Evolutionary conservation across 208 protist species (phyloP).

Genomic region (Acanthamoeba castellanii): DNA sequence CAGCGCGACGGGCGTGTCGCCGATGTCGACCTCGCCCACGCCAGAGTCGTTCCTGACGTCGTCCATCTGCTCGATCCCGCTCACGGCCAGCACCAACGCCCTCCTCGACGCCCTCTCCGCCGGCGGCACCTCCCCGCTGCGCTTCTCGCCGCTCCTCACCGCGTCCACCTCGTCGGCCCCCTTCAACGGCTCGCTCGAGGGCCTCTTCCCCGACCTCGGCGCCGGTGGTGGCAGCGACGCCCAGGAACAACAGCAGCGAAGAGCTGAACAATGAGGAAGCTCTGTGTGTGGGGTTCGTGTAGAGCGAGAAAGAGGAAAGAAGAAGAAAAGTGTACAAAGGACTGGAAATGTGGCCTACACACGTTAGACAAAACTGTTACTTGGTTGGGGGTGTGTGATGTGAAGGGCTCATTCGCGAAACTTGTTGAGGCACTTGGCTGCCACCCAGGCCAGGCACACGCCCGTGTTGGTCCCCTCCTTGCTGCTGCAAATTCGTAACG

Average conservation of each 20-base stretch:
- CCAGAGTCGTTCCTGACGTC: not conserved
- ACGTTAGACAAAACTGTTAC: no score
- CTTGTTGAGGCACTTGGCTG: constrained; percentile 14
- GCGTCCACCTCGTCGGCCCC: not conserved
- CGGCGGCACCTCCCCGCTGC: not conserved
- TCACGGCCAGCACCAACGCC: constrained; percentile 32
- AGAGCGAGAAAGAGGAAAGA: no score
- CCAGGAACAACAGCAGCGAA: no score
- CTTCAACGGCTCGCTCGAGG: constrained; percentile 21
- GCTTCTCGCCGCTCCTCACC: constrained; percentile 14
- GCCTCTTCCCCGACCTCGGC: not conserved
- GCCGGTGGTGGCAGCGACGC: no score
- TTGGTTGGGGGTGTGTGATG: no score
- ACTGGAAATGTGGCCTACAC: no score
- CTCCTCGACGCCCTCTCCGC: constrained; percentile 13
- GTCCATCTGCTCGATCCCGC: not conserved
- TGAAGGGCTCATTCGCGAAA: not conserved
- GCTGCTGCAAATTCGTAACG: not conserved
- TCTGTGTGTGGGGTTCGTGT: no score
- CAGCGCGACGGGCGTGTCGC: not conserved
- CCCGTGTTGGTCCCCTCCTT: constrained; percentile 39
- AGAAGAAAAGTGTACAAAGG: no score
- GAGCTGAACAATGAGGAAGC: no score
- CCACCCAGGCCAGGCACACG: constrained; percentile 22
- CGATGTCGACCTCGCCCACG: constrained; percentile 21